Evolutionary conservation across 2,329 filamentous ascomycete genomes (phyloP).

Genomic region (Fonsecaea erecta): DNA sequence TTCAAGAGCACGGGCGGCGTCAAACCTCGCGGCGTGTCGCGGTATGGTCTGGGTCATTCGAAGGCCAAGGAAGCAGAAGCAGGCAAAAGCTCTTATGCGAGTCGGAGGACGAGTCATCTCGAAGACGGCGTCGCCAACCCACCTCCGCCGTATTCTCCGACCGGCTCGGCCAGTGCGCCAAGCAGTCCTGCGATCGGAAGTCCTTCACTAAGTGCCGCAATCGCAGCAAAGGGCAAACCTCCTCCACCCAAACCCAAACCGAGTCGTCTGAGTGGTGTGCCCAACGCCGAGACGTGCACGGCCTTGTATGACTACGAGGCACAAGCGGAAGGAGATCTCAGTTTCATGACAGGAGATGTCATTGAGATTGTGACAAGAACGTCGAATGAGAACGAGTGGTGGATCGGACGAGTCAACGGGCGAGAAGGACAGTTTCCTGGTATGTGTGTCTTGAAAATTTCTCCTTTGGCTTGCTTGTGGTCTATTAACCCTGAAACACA

Average conservation of each 20-base stretch:
- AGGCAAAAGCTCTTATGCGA: constrained; percentile 36
- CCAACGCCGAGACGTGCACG: constrained; percentile 76
- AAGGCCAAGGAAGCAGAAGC: constrained; percentile 41
- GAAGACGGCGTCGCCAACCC: constrained; percentile 60
- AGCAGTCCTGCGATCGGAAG: constrained; percentile 49
- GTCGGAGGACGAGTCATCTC: constrained; percentile 21
- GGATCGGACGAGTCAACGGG: constrained; percentile 79
- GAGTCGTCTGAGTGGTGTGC: constrained; percentile 67
- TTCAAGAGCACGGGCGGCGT: constrained; percentile 83
- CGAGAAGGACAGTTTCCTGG: constrained; percentile 93
- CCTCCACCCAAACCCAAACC: constrained; percentile 84
- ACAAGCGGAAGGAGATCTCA: constrained; percentile 90
- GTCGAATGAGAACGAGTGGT: constrained; percentile 96
- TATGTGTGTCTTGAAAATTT: constrained; percentile 52
- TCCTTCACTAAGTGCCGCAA: constrained; percentile 54
- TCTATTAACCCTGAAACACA: not conserved
- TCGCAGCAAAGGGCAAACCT: constrained; percentile 61
- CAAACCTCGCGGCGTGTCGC: constrained; percentile 39
- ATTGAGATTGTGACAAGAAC: constrained; percentile 87
- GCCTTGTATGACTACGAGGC: constrained; percentile 96
- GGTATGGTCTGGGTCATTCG: constrained; percentile 31
- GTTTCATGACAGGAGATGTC: constrained; percentile 82
- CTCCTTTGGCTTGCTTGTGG: not conserved
- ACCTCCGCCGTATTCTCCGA: constrained; percentile 72
- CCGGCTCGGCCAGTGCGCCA: constrained; percentile 46